These are phyloP conservation scores for Agaricales sp. DNA, from an alignment of 1,284 basidiomycete species.

Conservation along the genomic window DNA sequence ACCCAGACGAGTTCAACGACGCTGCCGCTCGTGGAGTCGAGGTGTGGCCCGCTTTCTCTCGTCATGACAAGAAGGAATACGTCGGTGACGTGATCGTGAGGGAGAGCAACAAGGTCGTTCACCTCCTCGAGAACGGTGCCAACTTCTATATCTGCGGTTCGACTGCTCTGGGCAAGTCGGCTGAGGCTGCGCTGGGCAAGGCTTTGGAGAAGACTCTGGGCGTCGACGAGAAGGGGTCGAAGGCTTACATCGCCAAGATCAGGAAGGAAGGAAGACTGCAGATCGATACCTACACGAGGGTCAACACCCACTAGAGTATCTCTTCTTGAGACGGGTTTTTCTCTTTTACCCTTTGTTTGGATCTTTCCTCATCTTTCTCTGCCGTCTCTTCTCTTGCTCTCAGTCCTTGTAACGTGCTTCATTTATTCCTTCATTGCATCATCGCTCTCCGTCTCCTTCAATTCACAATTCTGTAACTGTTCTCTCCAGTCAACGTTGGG, in stretches of 20 bases:
- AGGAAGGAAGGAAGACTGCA: neutral
- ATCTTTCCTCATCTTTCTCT: neutral
- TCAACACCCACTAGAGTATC: neutral
- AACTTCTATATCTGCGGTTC: conserved; percentile 1
- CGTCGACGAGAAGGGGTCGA: neutral
- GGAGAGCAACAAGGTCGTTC: neutral
- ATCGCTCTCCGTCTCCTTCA: no score
- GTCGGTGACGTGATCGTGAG: neutral
- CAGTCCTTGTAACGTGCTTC: no score
- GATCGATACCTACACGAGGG: neutral
- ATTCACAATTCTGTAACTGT: no score
- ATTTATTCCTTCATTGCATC: no score
- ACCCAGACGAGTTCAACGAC: neutral
- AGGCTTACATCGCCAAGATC: neutral
- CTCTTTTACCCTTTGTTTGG: neutral
- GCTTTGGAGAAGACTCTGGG: neutral
- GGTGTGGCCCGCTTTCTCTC: neutral
- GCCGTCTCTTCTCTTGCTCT: neutral
- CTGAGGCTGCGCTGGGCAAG: neutral
- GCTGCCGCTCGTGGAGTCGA: neutral
- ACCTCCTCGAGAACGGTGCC: neutral
- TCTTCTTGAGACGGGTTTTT: neutral
- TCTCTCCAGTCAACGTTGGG: no score
- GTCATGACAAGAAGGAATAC: neutral
- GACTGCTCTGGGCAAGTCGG: neutral